Percentiles rank a stretch among this genome's conserved stretches.
phyloP scores from a whole-genome alignment of 805 yeast genomes.

The Vanderwaltozyma verrucispora region DNA sequence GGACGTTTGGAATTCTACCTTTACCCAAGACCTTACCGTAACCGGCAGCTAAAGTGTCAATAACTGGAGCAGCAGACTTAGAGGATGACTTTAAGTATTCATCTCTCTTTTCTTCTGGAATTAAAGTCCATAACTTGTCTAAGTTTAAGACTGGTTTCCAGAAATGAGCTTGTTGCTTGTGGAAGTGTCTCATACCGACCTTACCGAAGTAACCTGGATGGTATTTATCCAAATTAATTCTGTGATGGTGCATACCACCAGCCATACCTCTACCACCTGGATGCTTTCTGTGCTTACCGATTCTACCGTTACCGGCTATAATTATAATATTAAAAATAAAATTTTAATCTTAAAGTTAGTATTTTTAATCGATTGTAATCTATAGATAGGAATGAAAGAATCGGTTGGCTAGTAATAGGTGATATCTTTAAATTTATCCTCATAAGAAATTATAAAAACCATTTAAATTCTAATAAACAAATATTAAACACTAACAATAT shows the following conservation, averaged over 20 bases:
- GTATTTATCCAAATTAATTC: slow-evolving; percentile 99
- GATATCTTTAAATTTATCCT: neutral
- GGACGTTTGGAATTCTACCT: slow-evolving; percentile 96
- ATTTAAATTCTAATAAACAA: too few relatives aligned
- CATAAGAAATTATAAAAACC: too few relatives aligned
- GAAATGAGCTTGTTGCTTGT: slow-evolving; percentile 86
- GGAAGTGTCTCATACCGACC: slow-evolving; percentile 99
- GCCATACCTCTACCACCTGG: slow-evolving; percentile 99
- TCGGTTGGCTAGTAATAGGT: neutral
- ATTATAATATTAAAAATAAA: slow-evolving; percentile 1
- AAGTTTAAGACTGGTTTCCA: slow-evolving; percentile 98
- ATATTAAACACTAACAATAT: too few relatives aligned
- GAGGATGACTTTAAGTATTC: slow-evolving; percentile 79
- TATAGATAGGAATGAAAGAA: neutral
- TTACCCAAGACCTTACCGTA: slow-evolving; percentile 99
- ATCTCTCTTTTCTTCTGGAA: slow-evolving; percentile 89
- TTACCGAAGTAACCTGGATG: slow-evolving; percentile 99
- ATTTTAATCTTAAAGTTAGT: neutral
- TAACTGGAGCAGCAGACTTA: slow-evolving; percentile 92
- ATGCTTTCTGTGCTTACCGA: slow-evolving; percentile 99
- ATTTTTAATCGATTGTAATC: too few relatives aligned
- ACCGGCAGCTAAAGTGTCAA: slow-evolving; percentile 98
- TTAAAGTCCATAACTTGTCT: slow-evolving; percentile 97
- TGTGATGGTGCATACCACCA: slow-evolving; percentile 99
- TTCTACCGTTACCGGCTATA: slow-evolving; percentile 99